Conservation (phyloP, 2,329 filamentous ascomycete species). For the Botrytis fragariae region DNA sequence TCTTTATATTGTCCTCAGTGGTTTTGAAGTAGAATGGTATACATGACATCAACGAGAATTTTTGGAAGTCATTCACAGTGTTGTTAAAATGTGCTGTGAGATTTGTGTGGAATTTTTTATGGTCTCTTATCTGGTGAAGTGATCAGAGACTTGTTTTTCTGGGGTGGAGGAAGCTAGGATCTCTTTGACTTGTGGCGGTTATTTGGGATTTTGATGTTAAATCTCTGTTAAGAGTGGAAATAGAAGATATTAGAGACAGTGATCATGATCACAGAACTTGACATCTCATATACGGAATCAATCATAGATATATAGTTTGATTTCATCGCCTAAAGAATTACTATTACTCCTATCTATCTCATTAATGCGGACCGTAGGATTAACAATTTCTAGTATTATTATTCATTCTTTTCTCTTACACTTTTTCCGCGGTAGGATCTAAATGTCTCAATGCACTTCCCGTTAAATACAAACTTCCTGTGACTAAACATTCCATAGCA, state of each 20-base stretch:
- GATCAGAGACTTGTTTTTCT: accelerated
- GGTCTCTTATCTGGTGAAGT: background rate
- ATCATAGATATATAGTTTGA: background rate
- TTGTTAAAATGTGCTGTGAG: background rate
- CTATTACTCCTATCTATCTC: background rate
- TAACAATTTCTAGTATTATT: background rate
- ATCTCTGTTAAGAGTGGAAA: background rate
- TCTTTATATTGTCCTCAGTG: background rate
- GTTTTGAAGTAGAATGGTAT: background rate
- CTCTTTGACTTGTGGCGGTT: background rate
- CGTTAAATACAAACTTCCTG: conserved; percentile 60
- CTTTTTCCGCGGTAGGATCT: conserved; percentile 2
- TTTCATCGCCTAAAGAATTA: background rate
- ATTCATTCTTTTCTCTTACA: background rate
- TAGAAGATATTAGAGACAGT: accelerated
- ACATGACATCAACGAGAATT: background rate
- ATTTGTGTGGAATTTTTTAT: no score
- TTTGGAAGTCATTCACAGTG: background rate
- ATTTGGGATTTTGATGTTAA: accelerated
- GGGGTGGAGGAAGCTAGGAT: accelerated
- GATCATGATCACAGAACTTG: background rate
- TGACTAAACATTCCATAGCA: conserved; percentile 46
- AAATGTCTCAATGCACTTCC: conserved; percentile 44
- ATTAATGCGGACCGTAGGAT: background rate
- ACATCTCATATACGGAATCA: background rate